A percentile compares a stretch with the other conserved stretches of the same genome.
phyloP scores from a whole-genome alignment of 2,329 filamentous ascomycete species.

The Ciborinia camelliae region DNA sequence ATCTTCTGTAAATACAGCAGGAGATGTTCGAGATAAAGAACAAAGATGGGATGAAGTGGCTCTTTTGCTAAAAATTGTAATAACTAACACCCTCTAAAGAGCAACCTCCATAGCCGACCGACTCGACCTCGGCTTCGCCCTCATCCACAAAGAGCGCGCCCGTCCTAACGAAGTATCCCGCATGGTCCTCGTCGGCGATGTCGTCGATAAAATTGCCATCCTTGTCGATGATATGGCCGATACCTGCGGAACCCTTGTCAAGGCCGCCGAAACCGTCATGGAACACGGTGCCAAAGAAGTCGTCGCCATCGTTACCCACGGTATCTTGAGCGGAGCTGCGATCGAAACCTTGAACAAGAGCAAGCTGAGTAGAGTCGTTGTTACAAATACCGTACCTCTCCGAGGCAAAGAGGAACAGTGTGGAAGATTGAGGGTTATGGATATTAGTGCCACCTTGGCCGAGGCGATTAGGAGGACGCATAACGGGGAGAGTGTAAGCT shows the following conservation, averaged over 20 bases:
- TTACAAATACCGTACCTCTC: constrained; percentile 85
- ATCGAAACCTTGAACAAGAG: constrained; percentile 72
- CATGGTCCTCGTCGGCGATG: constrained; percentile 95
- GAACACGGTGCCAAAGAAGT: constrained; percentile 83
- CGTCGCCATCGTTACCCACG: constrained; percentile 93
- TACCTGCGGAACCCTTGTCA: constrained; percentile 83
- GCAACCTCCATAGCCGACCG: constrained; percentile 92
- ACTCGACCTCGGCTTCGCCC: constrained; percentile 83
- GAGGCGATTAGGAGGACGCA: constrained; percentile 67
- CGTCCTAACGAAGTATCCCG: constrained; percentile 87
- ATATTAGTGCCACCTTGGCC: constrained; percentile 81
- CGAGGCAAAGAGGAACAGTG: constrained; percentile 77
- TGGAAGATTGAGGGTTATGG: constrained; percentile 81
- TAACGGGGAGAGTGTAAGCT: constrained; percentile 65
- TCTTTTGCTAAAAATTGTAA: neutral
- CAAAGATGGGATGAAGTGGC: neutral
- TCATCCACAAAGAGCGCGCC: constrained; percentile 95
- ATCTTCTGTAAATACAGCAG: neutral
- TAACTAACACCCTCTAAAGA: constrained; percentile 39
- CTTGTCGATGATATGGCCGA: constrained; percentile 98
- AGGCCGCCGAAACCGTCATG: constrained; percentile 86
- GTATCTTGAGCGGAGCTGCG: constrained; percentile 83
- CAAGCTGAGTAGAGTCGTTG: constrained; percentile 72
- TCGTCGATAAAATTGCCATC: constrained; percentile 86
- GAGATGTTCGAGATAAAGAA: neutral